A percentile compares a stretch with the other conserved stretches of the same genome.
phyloP scores from a whole-genome alignment of 78 protist species.

The Tieghemostelium lacteum region DNA sequence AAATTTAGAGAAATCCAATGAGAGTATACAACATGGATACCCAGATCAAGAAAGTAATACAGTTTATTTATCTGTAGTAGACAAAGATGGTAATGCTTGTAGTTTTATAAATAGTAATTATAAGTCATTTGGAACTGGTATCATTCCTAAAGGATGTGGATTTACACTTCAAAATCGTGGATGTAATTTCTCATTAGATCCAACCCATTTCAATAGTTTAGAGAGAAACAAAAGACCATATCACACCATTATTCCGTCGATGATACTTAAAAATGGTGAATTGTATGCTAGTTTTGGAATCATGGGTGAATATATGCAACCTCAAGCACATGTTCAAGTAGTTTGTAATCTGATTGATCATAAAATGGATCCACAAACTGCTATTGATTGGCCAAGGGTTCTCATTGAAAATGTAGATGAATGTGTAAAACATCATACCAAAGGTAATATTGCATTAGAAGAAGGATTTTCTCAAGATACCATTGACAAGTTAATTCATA shows the following conservation, averaged over 20 bases:
- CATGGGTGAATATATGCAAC: constrained; percentile 96
- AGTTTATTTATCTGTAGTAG: constrained; percentile 84
- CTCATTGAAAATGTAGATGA: constrained; percentile 16
- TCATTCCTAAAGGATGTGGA: constrained; percentile 91
- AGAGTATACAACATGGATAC: constrained; percentile 29
- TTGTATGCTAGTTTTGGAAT: constrained; percentile 71
- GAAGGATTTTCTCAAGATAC: background rate
- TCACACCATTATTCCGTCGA: constrained; percentile 95
- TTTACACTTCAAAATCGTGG: constrained; percentile 93
- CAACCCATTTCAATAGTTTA: constrained; percentile 81
- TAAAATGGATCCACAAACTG: constrained; percentile 91
- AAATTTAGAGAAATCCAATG: background rate
- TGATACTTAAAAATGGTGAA: constrained; percentile 71
- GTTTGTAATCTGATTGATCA: constrained; percentile 69
- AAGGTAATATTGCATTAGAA: background rate
- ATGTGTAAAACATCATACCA: background rate
- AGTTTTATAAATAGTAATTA: constrained; percentile 64
- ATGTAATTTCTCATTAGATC: constrained; percentile 49
- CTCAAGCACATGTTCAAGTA: constrained; percentile 94
- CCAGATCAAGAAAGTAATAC: constrained; percentile 68
- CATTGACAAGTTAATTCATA: background rate
- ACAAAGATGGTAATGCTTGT: constrained; percentile 89
- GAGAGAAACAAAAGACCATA: constrained; percentile 90
- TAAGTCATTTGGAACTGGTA: constrained; percentile 63
- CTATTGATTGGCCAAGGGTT: constrained; percentile 87